Percentiles rank a stretch among this genome's conserved stretches.
Evolutionary conservation across 768 basidiomycete genomes (phyloP).

Genomic region (Clavaria fumosa): DNA sequence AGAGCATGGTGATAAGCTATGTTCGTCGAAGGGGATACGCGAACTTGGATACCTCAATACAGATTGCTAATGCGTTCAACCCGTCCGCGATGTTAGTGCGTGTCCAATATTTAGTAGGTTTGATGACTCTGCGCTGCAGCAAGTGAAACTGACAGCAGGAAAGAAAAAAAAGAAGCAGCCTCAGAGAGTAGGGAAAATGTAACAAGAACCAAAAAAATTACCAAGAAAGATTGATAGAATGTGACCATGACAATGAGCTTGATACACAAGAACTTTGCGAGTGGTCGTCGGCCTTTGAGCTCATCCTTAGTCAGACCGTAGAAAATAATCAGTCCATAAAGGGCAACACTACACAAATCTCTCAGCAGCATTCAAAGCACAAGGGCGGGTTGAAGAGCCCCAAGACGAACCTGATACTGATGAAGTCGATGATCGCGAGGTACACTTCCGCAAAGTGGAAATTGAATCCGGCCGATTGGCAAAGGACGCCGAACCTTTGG

Average conservation of each 20-base stretch:
- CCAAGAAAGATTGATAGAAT: slow-evolving; percentile 73
- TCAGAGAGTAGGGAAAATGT: slow-evolving; percentile 19
- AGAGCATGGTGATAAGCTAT: slow-evolving; percentile 5
- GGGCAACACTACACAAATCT: slow-evolving; percentile 39
- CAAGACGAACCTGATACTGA: slow-evolving; percentile 55
- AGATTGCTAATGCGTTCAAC: slow-evolving; percentile 64
- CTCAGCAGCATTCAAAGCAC: not conserved
- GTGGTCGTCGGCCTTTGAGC: slow-evolving; percentile 55
- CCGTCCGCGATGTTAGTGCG: slow-evolving; percentile 73
- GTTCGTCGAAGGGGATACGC: not conserved
- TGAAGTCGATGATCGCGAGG: slow-evolving; percentile 57
- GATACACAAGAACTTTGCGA: slow-evolving; percentile 77
- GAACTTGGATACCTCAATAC: slow-evolving; percentile 49
- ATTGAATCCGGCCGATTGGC: slow-evolving; percentile 44
- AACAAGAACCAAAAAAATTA: slow-evolving; percentile 20
- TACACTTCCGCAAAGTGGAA: slow-evolving; percentile 52
- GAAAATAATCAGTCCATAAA: slow-evolving; percentile 76
- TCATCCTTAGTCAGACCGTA: slow-evolving; percentile 73
- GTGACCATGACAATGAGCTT: slow-evolving; percentile 82
- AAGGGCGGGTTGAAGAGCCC: not conserved
- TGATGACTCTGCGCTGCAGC: not conserved
- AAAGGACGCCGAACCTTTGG: slow-evolving; percentile 52
- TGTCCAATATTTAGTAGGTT: slow-evolving; percentile 73
- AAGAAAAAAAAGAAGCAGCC: slow-evolving; percentile 3
- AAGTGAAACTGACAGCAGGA: not conserved